Evolutionary conservation across 208 protist species (phyloP), one percentile per base, ranked within the genome.

Genomic region (Trypanosoma avium): DNA sequence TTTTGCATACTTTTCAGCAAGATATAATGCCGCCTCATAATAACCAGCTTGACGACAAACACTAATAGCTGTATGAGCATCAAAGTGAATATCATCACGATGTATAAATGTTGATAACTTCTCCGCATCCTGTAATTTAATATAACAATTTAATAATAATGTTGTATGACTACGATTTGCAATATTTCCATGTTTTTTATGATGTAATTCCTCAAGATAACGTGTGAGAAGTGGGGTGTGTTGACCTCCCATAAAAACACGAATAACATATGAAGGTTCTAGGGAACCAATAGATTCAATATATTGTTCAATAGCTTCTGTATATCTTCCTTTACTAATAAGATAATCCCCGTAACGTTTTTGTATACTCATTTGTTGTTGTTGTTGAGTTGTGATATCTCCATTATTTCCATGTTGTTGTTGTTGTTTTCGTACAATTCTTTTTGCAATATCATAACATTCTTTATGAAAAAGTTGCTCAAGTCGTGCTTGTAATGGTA

Each of bases 201-300:
- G 52, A 77, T 95, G 89, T 43, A 96, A 71, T 45, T 82, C 88
- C 76, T 98, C 91, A 2, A 99, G 71, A 56, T 98, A 99, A 7
- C 62, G 70, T 1, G 97, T 98, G 2, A 99, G 84, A 48, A 98
- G 96, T 45, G 85, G 59, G 54, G 98, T 97, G 42, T 94, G 78
- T 53, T 98, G 94, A 1, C 83, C 84, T 33, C 97, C 90, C n/a
- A 99, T 74, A 70, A 97, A 99, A 48, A 96, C 96, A 33, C 91
- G 79, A 49, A 99, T 98, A 8, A 99, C 97, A 74, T 99, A 99
- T 3, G 92, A 97, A 12, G 98, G 97, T 77, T 99, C 97, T 9
- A 99, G 72, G 17, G 71, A 60, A 21, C 97, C 96, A 61, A 99
- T 98, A 8, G 95, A 97, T 17, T 78, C 74, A 6, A 98, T 73